Conservation (phyloP, 805 yeast species). For the Candida montana region DNA sequence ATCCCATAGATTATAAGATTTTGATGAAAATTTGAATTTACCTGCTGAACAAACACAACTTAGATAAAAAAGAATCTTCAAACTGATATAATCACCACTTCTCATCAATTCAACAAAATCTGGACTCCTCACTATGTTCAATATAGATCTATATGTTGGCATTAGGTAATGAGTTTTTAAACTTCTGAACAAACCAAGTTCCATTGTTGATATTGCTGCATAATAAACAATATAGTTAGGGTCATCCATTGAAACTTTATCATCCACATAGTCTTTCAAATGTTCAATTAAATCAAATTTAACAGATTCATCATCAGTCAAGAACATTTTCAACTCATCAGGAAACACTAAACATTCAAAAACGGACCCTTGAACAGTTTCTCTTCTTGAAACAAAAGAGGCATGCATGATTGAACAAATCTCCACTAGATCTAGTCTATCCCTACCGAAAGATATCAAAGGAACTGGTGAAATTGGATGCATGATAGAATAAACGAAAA, state of each 20-base stretch:
- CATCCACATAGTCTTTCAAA: slow-evolving; percentile 12
- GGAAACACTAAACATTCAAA: slow-evolving; percentile 13
- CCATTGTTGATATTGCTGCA: slow-evolving; percentile 13
- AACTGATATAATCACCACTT: slow-evolving; percentile 14
- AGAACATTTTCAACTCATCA: slow-evolving; percentile 10
- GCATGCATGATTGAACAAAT: slow-evolving; percentile 12
- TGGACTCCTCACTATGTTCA: slow-evolving; percentile 7
- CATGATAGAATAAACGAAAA: slow-evolving; percentile 17
- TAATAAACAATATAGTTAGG: slow-evolving; percentile 7
- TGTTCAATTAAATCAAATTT: slow-evolving; percentile 15
- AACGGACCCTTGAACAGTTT: slow-evolving; percentile 7
- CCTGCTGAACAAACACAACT: slow-evolving; percentile 19
- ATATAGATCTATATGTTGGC: slow-evolving; percentile 15
- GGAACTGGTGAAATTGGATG: slow-evolving; percentile 18
- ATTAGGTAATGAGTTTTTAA: slow-evolving; percentile 17
- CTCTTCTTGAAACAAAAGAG: slow-evolving; percentile 5
- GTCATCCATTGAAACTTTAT: slow-evolving; percentile 1
- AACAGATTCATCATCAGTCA: slow-evolving; percentile 4
- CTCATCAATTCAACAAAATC: slow-evolving; percentile 12
- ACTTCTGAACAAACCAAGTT: slow-evolving; percentile 16
- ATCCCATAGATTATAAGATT: slow-evolving; percentile 17
- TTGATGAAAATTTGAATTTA: slow-evolving; percentile 17
- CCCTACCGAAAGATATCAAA: slow-evolving; percentile 7
- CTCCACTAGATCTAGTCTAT: slow-evolving; percentile 13
- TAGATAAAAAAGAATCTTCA: slow-evolving; percentile 19